Base-by-base conservation (phyloP, 495 filamentous ascomycete genomes). In the Pseudoneurospora amorphoporcata region DNA sequence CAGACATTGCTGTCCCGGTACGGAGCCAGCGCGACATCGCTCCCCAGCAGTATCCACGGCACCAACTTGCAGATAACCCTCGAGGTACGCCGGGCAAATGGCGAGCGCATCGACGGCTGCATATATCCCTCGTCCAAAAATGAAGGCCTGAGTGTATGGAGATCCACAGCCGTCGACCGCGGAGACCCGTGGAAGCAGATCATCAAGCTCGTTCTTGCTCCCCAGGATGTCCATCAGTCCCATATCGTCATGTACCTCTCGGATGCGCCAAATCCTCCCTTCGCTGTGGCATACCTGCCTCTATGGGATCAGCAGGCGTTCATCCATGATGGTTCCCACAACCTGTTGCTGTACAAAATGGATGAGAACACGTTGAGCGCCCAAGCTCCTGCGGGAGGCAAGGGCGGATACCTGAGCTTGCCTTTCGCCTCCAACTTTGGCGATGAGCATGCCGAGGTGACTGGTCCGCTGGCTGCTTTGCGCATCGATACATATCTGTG, bases 281-380 rank as follows among this genome's bases (percentile, higher is more conserved):
- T 98, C 77, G 94, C 95, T 17, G 86, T 97, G 42, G 91, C 91
- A 14, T 95, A 94, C 88, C 90, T 99, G 86, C 95, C 96, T 1
- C 84, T 99, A 0, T 98, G 96, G 96, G 91, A 93, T 41, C 88
- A 92, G 8, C 90, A 94, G 70, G 95, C 96, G 3, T 98, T 99
- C 77, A 87, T 97, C 61, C 87, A 90, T 69, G 94, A 99, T 78
- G 95, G 94, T 0, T 81, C 87, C 53, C 96, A 98, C 80, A 88
- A 88, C 5, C 82, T 98, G 39, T 77, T 96, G 8, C 82, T 99
- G 19, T 96, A 99, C 81, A 89, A 90, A 70, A 91, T 97, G 75
- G 95, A 98, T 76, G 97, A 98, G 77, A 86, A 90, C 74, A 97
- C 95, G 2, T 80, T 83, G 37, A 81, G 75, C 6, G 79, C 87